These are phyloP conservation scores for Lachnellula subtilissima DNA, from an alignment of 2,329 filamentous ascomycete species.

Conservation along the genomic window DNA sequence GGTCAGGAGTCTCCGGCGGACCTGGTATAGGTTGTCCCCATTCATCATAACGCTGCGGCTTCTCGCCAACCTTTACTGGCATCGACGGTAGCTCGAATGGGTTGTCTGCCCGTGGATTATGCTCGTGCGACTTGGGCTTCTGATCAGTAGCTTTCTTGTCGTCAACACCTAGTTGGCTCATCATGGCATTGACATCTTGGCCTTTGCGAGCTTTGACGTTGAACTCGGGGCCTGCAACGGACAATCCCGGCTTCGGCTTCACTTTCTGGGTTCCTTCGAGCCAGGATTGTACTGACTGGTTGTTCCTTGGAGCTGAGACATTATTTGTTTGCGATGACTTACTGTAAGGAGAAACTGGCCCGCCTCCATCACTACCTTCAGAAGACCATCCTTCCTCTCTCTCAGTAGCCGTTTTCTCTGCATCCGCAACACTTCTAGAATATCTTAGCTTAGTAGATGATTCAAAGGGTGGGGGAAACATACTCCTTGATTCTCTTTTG, in stretches of 20 bases:
- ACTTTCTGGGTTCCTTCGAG: neutral
- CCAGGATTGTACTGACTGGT: neutral
- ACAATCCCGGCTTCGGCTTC: neutral
- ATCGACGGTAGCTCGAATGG: neutral
- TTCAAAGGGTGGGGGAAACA: neutral
- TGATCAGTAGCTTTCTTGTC: neutral
- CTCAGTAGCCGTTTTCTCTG: conserved; percentile 6
- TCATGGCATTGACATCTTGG: neutral
- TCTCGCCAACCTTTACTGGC: neutral
- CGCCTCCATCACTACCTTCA: conserved; percentile 24
- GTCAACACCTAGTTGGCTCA: neutral
- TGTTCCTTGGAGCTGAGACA: neutral
- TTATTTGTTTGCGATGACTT: neutral
- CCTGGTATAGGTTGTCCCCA: neutral
- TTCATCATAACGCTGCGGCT: neutral
- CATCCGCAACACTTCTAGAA: conserved; percentile 13
- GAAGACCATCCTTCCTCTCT: conserved; percentile 24
- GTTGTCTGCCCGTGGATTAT: neutral
- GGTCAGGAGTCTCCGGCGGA: neutral
- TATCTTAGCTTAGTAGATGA: neutral
- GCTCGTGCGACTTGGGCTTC: neutral
- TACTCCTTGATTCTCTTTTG: conserved; percentile 18
- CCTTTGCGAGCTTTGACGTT: neutral
- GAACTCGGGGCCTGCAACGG: neutral
- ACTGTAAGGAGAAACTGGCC: conserved; percentile 1